A percentile compares a stretch with the other conserved stretches of the same genome.
Conservation (phyloP, 2,329 filamentous ascomycete genomes). For the Helotiales sp. region DNA sequence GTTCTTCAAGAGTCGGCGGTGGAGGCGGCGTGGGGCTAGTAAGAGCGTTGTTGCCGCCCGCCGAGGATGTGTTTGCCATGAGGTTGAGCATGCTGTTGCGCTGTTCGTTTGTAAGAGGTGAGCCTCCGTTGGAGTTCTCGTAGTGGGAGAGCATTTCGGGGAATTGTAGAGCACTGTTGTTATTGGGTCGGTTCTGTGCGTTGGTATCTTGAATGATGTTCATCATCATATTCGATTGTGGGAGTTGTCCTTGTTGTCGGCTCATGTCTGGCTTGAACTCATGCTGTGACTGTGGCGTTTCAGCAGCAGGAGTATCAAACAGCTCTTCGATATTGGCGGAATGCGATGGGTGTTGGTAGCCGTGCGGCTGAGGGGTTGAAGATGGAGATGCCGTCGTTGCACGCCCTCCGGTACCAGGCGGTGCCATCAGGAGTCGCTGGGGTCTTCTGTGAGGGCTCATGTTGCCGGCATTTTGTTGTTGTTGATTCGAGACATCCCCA, state of each 20-base stretch:
- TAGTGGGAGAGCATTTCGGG: constrained; percentile 53
- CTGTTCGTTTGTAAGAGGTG: constrained; percentile 62
- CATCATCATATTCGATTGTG: constrained; percentile 67
- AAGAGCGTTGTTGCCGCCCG: constrained; percentile 40
- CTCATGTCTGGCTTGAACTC: constrained; percentile 40
- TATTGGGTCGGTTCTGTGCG: constrained; percentile 51
- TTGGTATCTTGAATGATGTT: constrained; percentile 69
- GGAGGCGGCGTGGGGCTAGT: constrained; percentile 44
- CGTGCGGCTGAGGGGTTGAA: constrained; percentile 38
- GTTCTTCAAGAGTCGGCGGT: constrained; percentile 61
- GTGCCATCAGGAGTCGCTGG: constrained; percentile 43
- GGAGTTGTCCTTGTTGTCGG: constrained; percentile 55
- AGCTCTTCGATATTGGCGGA: constrained; percentile 65
- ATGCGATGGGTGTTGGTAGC: constrained; percentile 43
- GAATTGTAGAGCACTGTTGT: constrained; percentile 49
- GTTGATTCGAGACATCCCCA: constrained; percentile 54
- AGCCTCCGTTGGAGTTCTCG: constrained; percentile 53
- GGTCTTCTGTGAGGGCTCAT: constrained; percentile 39
- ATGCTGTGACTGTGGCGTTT: constrained; percentile 60
- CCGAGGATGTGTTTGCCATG: constrained; percentile 52
- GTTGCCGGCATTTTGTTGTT: constrained; percentile 33
- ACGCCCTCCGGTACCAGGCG: constrained; percentile 30
- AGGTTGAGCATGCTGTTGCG: constrained; percentile 63
- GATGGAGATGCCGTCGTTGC: constrained; percentile 32
- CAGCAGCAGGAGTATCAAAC: constrained; percentile 54